Evolutionary conservation across 2,329 filamentous ascomycete species (phyloP), one percentile per base, ranked within the genome.

Genomic region (Polychaeton citri): DNA sequence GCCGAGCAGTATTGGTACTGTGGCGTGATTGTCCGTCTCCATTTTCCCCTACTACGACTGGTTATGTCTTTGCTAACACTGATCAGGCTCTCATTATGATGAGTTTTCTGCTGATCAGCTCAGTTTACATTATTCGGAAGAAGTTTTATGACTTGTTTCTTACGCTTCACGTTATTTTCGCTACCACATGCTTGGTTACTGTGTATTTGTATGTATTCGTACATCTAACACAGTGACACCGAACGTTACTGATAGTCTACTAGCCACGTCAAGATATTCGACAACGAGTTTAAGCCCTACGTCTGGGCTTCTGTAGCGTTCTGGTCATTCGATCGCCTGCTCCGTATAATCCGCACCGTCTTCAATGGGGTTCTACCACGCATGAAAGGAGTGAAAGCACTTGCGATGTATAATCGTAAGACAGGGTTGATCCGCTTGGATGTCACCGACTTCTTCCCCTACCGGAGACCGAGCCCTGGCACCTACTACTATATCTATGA

Each of bases 251-350:
- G n/a, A n/a, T n/a, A n/a, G n/a, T n/a, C n/a, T n/a, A n/a, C n/a
- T n/a, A 58, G 68, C 37, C 58, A 76, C 43, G 55, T 72, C 38
- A 57, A 71, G n/a, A 69, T 73, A 16, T 72, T 72, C 39, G 49
- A 57, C 5, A 63, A 63, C 15, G 53, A 62, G 32, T 74, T 64
- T 38, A 65, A 72, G 35, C 46, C 50, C 6, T 62, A 69, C 15
- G 63, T 71, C 35, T 74, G 67, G 63, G 54, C 65, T 0, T 66
- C 66, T 2, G 52, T 63, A 3, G 50, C 53, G 8, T 58, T 74
- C 19, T 75, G 71, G 72, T 34, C 59, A 0, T 45, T 62, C 1
- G 71, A 75, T 36, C 62, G 71, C 2, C 33, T 64, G 6, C 37
- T 69, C 1, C 64, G 72, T 0, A 38, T 64, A 3, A 35, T 58